Conservation (phyloP, 352 stramenopile genomes). For the Phytophthora agathidicida region DNA sequence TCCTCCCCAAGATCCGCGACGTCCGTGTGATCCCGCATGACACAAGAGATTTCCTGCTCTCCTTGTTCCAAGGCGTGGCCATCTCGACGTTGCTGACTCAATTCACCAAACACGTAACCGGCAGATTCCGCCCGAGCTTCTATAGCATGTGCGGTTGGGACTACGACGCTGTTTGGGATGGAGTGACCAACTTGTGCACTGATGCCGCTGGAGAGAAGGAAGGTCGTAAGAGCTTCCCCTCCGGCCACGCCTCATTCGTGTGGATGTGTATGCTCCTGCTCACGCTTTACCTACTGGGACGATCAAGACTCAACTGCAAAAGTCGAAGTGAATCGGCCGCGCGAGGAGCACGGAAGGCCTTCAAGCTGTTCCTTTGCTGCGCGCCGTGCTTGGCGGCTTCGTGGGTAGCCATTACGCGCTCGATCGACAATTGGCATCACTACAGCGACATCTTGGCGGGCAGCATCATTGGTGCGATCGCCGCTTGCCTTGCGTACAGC, state of each 20-base stretch:
- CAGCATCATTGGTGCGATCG: slow-evolving; percentile 56
- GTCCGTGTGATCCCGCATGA: slow-evolving; percentile 61
- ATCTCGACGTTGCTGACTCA: slow-evolving; percentile 73
- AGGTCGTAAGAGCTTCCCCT: slow-evolving; percentile 70
- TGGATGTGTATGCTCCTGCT: slow-evolving; percentile 1
- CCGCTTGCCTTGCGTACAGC: slow-evolving; percentile 51
- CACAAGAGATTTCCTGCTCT: slow-evolving; percentile 73
- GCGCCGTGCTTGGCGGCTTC: slow-evolving; percentile 57
- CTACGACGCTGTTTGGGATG: slow-evolving; percentile 66
- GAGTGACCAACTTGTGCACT: slow-evolving; percentile 64
- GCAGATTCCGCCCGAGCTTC: slow-evolving; percentile 74
- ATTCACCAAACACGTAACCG: slow-evolving; percentile 74
- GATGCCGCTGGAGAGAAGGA: slow-evolving; percentile 56
- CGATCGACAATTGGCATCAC: slow-evolving; percentile 86
- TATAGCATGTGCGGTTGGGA: slow-evolving; percentile 84
- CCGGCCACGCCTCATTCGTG: slow-evolving; percentile 68
- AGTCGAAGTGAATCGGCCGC: slow-evolving; percentile 52
- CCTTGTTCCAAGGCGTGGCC: slow-evolving; percentile 51
- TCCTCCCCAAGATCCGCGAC: slow-evolving; percentile 45
- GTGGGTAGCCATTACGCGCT: slow-evolving; percentile 77
- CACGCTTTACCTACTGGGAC: slow-evolving; percentile 74
- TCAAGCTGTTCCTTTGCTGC: slow-evolving; percentile 77
- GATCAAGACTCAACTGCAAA: slow-evolving; percentile 62
- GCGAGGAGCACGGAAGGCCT: slow-evolving; percentile 48
- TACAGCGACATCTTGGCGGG: slow-evolving; percentile 80